A percentile compares a stretch with the other conserved stretches of the same genome.
phyloP scores from a whole-genome alignment of 441 rosid genomes.

The Macaranga tanarius region DNA sequence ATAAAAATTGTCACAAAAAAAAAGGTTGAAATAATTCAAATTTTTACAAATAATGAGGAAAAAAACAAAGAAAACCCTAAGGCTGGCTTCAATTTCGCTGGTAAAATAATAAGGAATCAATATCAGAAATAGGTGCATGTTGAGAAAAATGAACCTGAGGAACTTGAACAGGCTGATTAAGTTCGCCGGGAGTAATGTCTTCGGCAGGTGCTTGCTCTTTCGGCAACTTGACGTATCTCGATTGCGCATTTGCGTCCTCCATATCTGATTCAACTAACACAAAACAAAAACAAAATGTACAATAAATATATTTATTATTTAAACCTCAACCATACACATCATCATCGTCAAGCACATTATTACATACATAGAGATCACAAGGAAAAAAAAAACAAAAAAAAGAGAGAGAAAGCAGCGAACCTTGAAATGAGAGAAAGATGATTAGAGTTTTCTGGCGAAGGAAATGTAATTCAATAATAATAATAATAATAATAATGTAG shows the following conservation, averaged over 20 bases:
- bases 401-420: neutral
- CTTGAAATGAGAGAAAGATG: neutral
- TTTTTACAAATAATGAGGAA: neutral
- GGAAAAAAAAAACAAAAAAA: neutral
- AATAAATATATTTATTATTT: too few relatives aligned
- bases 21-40: neutral
- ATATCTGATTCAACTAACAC: slow-evolving; percentile 27
- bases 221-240: slow-evolving; percentile 64
- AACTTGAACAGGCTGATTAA: slow-evolving; percentile 81
- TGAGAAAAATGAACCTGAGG: slow-evolving; percentile 48
- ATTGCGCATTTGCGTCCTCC: slow-evolving; percentile 55
- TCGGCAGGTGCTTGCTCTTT: slow-evolving; percentile 58
- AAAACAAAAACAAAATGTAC: too few relatives aligned
- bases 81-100: too few relatives aligned
- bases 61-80: neutral
- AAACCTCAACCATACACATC: too few relatives aligned
- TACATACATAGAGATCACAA: neutral
- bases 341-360: too few relatives aligned
- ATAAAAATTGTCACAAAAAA: neutral
- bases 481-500: too few relatives aligned
- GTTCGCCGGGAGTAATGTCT: slow-evolving; percentile 86
- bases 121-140: neutral
- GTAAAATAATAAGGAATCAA: neutral
- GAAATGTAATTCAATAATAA: neutral
- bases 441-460: too few relatives aligned